These are phyloP conservation scores for rapeseed (Brassica napus) DNA, from an alignment of 345 rosid genomes.

Conservation along the genomic window DNA sequence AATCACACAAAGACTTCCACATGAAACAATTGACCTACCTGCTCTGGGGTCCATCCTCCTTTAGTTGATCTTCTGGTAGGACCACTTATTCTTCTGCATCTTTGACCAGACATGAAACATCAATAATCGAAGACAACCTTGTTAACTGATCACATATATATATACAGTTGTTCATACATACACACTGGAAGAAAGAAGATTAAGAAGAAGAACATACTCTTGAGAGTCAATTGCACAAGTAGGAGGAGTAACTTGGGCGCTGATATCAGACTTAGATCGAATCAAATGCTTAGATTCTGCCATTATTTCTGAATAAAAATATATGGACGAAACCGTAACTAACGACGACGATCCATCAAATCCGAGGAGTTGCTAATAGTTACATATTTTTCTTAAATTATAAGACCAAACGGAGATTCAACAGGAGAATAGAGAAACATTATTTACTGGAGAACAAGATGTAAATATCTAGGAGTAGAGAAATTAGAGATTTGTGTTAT, in stretches of 20 bases:
- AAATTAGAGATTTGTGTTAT: neutral
- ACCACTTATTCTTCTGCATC: constrained; percentile 19
- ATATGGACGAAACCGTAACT: neutral
- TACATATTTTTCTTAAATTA: neutral
- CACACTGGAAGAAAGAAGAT: neutral
- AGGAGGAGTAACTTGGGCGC: neutral
- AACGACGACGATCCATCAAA: neutral
- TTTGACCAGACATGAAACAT: neutral
- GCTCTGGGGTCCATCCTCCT: constrained; percentile 27
- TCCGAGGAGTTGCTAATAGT: too few relatives aligned
- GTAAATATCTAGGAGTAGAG: neutral
- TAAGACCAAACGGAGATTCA: neutral
- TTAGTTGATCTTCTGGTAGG: constrained; percentile 17
- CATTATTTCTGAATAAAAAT: neutral
- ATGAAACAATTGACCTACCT: constrained; percentile 7
- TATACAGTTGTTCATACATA: neutral
- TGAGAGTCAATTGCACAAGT: neutral
- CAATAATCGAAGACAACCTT: neutral
- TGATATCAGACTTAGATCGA: neutral
- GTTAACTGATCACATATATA: neutral
- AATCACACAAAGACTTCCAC: neutral
- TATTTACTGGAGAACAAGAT: neutral
- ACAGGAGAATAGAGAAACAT: neutral
- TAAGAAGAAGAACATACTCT: neutral
- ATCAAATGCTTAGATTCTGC: neutral